Conservation (phyloP, 179 eudicot species). For the Vitellaria paradoxa region DNA sequence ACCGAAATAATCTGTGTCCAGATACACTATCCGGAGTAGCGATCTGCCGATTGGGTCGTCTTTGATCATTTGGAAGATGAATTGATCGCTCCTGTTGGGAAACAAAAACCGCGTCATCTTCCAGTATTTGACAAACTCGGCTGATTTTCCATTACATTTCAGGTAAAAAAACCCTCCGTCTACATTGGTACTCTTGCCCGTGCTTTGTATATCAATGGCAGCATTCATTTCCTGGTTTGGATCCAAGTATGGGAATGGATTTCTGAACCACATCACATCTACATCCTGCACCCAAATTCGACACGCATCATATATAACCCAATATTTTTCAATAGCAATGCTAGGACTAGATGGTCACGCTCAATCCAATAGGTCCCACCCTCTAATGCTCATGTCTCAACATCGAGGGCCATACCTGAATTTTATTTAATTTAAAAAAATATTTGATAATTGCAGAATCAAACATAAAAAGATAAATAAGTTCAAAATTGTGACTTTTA, state of each 20-base stretch:
- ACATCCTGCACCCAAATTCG: conserved; percentile 10
- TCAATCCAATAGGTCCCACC: no score
- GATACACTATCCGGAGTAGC: background rate
- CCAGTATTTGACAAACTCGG: conserved; percentile 16
- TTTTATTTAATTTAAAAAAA: no score
- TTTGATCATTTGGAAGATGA: conserved; percentile 3
- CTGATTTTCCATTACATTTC: background rate
- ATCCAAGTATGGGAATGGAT: conserved; percentile 13
- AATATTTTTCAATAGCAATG: background rate
- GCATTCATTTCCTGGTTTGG: background rate
- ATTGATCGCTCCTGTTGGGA: conserved; percentile 9
- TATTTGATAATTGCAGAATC: no score
- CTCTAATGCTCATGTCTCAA: no score
- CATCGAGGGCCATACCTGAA: no score
- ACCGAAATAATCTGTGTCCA: conserved; percentile 1
- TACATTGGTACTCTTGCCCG: background rate
- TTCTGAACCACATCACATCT: conserved; percentile 15
- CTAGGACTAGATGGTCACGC: no score
- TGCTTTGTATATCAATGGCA: background rate
- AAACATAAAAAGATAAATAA: no score
- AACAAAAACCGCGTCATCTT: background rate
- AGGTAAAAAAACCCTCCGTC: conserved; percentile 17
- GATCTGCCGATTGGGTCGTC: background rate
- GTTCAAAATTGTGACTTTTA: no score
- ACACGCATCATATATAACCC: background rate